These are phyloP conservation scores for Craterostigma plantagineum DNA, from an alignment of 257 asterid genomes.

Conservation along the genomic window DNA sequence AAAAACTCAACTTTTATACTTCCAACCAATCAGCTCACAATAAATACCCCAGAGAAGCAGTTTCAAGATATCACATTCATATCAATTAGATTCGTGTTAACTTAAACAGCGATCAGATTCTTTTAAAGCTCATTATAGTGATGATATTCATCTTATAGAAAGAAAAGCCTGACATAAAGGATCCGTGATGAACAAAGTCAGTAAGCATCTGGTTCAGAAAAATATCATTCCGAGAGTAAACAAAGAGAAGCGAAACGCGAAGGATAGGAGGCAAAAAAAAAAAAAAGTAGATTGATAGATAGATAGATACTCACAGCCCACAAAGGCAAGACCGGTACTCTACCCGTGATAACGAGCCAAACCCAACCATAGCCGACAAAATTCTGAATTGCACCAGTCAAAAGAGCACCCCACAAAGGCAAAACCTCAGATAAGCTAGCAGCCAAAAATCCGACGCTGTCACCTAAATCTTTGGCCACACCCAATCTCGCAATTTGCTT, in stretches of 20 bases:
- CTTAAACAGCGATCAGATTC: too few species aligned
- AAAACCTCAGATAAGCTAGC: constrained; percentile 48
- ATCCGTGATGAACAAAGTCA: too few species aligned
- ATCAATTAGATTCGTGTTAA: too few species aligned
- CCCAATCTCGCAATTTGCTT: constrained; percentile 66
- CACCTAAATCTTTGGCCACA: constrained; percentile 85
- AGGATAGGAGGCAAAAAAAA: constrained; percentile 1
- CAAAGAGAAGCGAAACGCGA: constrained; percentile 3
- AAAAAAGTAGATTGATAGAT: not conserved
- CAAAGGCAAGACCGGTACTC: constrained; percentile 43
- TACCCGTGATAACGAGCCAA: constrained; percentile 48
- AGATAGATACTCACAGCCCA: constrained; percentile 58
- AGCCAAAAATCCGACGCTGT: constrained; percentile 63
- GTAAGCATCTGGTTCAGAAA: too few species aligned
- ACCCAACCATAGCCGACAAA: constrained; percentile 74
- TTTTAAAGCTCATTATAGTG: too few species aligned
- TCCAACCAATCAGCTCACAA: too few species aligned
- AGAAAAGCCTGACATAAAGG: too few species aligned
- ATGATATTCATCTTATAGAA: too few species aligned
- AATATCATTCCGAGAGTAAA: not conserved
- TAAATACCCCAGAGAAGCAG: too few species aligned
- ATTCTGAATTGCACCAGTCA: constrained; percentile 67
- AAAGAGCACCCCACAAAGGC: constrained; percentile 57
- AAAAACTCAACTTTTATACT: too few species aligned
- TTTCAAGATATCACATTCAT: too few species aligned